Evolutionary conservation across 2,329 filamentous ascomycete species (phyloP), one percentile per base, ranked within the genome.

Genomic region (Beauveria scarabaeidicola): DNA sequence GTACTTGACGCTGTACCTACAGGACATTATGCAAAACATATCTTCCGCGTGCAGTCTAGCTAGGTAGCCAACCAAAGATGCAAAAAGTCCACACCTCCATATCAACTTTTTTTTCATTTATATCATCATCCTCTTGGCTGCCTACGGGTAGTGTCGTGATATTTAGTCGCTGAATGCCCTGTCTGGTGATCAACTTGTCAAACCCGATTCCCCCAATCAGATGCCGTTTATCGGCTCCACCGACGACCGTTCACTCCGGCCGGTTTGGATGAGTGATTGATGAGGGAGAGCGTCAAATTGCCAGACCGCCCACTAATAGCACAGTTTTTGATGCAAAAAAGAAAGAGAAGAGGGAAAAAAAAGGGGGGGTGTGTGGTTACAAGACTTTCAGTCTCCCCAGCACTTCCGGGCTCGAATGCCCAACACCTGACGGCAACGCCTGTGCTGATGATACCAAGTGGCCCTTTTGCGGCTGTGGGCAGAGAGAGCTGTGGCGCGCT

Each of bases 131-230:
- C 21, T 38, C 15, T 15, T 36, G 32, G 32, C 32, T 36, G 32
- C 32, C 32, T 6, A 36, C 11, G 32, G 32, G 32, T 36, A 36
- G 32, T 15, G 32, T 36, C 32, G 13, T 10, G 11, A 15, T 36
- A n/a, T n/a, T n/a, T 25, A 44, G 27, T 32, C 36, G 29, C 29
- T n/a, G 41, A 3, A 6, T 50, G 44, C 50, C 44, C 11, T 51
- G 55, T 27, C 46, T 51, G 32, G 55, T 58, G 55, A 58, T 58
- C 38, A 58, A 50, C 36, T 32, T 32, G 29, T 40, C 29, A 17
- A 43, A n/a, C 15, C 17, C 55, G 5, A 7, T n/a, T 9, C 7
- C 21, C 38, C 56, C 56, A 58, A 58, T 58, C 56, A 58, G 40
- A 58, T 52, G 48, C 48, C 25, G 15, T 21, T 52, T 21, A 36